Evolutionary conservation across 2,329 filamentous ascomycete species (phyloP), one percentile per base, ranked within the genome.

Genomic region (Alternaria tenuissima): DNA sequence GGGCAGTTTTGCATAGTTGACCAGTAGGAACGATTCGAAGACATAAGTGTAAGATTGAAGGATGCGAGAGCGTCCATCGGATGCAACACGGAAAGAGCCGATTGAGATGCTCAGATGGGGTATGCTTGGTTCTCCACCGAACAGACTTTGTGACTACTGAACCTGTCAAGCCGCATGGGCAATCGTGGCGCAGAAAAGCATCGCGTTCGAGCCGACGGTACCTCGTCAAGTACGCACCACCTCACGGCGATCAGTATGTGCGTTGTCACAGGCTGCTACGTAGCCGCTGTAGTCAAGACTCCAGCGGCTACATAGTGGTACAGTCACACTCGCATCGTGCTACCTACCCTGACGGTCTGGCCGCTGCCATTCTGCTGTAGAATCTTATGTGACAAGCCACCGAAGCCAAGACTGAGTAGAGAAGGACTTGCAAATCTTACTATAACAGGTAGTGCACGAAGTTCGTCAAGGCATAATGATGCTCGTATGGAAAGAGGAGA

Each of bases 21-120:
- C 41, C n/a, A 34, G 32, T 41, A 51, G 32, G 30, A 57, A 52
- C 36, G n/a, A 41, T 51, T 57, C 52, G 34, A 56, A 22, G 55
- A 32, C 39, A 41, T 46, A n/a, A 43, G 26, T 16, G 24, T 47
- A 38, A 52, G 46, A 57, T 52, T 56, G 39, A 47, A 60, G 57
- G 53, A 60, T 51, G 34, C 41, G 30, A 49, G 41, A 52, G 34
- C 46, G 8, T 26, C 24, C 12, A 32, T 32, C 22, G 32, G 20
- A 34, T 42, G 36, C 36, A 22, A 39, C 22, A 16, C 22, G 43
- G 30, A 49, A 55, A 36, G n/a, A 38, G 12, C 30, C 52, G 30
- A 39, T 36, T 38, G 39, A 56, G 34, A 42, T 22, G 39, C 39
- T 41, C 46, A 28, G 22, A 22, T 36, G 24, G 39, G n/a, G 11